Percentiles rank a stretch among this genome's conserved stretches.
Evolutionary conservation across 169 alveolate species (phyloP).

Genomic region (Eimeria acervulina): DNA sequence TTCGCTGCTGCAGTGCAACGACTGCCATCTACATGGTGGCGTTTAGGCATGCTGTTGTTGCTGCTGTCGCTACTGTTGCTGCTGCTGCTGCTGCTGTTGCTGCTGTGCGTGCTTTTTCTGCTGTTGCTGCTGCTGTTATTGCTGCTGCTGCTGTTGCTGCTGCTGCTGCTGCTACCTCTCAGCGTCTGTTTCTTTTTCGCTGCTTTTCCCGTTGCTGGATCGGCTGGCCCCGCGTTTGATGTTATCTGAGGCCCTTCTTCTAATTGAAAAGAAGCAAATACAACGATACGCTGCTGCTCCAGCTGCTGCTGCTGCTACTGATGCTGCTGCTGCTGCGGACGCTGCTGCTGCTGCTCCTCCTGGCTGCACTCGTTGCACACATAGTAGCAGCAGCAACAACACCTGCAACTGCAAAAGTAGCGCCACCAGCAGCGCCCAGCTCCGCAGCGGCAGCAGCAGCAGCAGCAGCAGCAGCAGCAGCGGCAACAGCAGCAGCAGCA

Average conservation of each 20-base stretch:
- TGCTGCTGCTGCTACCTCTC: slow-evolving; percentile 37
- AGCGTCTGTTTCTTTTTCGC: background rate
- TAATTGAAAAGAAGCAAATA: background rate
- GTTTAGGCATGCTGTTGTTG: background rate
- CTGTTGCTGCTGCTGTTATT: slow-evolving; percentile 12
- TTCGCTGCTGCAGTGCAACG: background rate
- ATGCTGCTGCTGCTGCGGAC: too few species aligned
- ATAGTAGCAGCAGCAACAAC: background rate
- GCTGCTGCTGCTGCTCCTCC: background rate
- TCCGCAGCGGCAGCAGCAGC: background rate
- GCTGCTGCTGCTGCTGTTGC: background rate
- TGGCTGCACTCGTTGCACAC: background rate
- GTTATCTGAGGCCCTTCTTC: background rate
- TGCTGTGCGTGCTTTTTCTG: background rate
- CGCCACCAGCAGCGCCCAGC: background rate
- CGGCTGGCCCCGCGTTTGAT: background rate
- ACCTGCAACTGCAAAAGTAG: background rate
- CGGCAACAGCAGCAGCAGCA: background rate
- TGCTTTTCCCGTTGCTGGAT: background rate
- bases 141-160: slow-evolving; percentile 6
- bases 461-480: slow-evolving; percentile 17
- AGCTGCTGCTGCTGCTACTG: background rate
- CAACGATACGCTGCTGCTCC: background rate
- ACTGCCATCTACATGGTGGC: background rate
- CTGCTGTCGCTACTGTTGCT: background rate